Evolutionary conservation across 495 filamentous ascomycete genomes (phyloP).

Genomic region (Mycothermus thermophilus): DNA sequence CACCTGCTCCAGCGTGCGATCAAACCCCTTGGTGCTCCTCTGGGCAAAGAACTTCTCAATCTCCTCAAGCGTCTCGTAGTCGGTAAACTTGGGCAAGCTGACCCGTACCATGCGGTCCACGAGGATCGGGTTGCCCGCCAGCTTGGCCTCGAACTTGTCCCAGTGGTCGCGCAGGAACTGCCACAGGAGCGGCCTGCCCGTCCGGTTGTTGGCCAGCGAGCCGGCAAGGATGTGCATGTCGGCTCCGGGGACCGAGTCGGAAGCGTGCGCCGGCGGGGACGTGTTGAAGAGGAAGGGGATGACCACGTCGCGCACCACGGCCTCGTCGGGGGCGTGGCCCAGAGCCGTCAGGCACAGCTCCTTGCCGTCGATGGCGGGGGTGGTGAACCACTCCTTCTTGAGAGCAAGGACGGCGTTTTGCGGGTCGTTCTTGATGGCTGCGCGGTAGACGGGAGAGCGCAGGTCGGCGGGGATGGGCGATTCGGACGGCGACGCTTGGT

Average conservation of each 20-base stretch:
- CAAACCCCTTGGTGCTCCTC: slow-evolving; percentile 69
- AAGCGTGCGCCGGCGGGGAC: slow-evolving; percentile 41
- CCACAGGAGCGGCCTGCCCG: slow-evolving; percentile 61
- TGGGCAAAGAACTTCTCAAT: slow-evolving; percentile 71
- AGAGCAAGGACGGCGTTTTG: slow-evolving; percentile 52
- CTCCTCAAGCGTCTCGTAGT: slow-evolving; percentile 52
- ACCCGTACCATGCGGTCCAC: slow-evolving; percentile 75
- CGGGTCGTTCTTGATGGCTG: slow-evolving; percentile 55
- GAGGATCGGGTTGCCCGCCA: slow-evolving; percentile 67
- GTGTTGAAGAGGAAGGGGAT: slow-evolving; percentile 67
- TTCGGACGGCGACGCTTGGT: slow-evolving; percentile 48
- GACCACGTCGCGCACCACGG: slow-evolving; percentile 55
- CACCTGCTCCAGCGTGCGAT: slow-evolving; percentile 63
- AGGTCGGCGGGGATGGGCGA: slow-evolving; percentile 66
- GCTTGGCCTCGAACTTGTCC: slow-evolving; percentile 46
- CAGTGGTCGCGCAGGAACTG: slow-evolving; percentile 72
- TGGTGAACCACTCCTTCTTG: slow-evolving; percentile 67
- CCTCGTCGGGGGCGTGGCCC: slow-evolving; percentile 55
- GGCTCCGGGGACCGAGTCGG: slow-evolving; percentile 39
- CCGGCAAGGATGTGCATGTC: slow-evolving; percentile 73
- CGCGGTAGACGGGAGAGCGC: slow-evolving; percentile 63
- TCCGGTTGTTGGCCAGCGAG: slow-evolving; percentile 55
- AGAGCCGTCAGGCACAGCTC: slow-evolving; percentile 69
- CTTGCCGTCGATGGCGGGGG: slow-evolving; percentile 75
- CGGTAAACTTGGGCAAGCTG: slow-evolving; percentile 62